Percentiles rank a stretch among this genome's conserved stretches.
Evolutionary conservation across 1,284 basidiomycete species (phyloP).

Genomic region (Gomphus bonarii): DNA sequence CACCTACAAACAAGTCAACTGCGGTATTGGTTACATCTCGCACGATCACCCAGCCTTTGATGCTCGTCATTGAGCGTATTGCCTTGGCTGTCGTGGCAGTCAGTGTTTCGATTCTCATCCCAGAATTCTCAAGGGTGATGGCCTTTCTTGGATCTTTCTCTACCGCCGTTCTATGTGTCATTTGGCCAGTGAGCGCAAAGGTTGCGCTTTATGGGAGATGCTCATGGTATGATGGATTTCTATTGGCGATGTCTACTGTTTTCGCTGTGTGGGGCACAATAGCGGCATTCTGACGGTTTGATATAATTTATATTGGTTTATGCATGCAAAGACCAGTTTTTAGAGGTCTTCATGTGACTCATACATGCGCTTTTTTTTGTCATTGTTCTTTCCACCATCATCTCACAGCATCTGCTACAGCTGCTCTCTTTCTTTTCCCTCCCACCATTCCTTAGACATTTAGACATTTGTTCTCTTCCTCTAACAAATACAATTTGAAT

Average conservation of each 20-base stretch:
- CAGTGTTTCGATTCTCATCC: conserved; percentile 65
- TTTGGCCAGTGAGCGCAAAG: conserved; percentile 65
- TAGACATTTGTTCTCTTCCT: too few species aligned
- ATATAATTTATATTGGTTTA: not conserved
- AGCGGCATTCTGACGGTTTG: conserved; percentile 39
- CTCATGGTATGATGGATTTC: conserved; percentile 37
- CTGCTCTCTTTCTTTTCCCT: too few species aligned
- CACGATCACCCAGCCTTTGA: conserved; percentile 22
- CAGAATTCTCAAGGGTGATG: conserved; percentile 85
- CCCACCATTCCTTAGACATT: too few species aligned
- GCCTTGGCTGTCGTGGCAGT: conserved; percentile 52
- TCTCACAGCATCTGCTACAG: too few species aligned
- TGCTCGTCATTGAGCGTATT: conserved; percentile 50
- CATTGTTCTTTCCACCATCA: too few species aligned
- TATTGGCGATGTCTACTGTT: conserved; percentile 45
- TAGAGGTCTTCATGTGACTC: too few species aligned
- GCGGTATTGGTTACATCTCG: conserved; percentile 15
- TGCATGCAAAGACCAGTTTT: too few species aligned
- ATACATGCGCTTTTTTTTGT: too few species aligned
- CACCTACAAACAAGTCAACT: conserved; percentile 9
- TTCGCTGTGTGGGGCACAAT: conserved; percentile 77
- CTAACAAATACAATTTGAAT: too few species aligned
- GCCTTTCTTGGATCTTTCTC: conserved; percentile 84
- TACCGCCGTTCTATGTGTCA: conserved; percentile 76
- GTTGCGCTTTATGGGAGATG: conserved; percentile 42